phyloP scores from a whole-genome alignment of 306 rosid species.

The Quercus aquifolioides region DNA sequence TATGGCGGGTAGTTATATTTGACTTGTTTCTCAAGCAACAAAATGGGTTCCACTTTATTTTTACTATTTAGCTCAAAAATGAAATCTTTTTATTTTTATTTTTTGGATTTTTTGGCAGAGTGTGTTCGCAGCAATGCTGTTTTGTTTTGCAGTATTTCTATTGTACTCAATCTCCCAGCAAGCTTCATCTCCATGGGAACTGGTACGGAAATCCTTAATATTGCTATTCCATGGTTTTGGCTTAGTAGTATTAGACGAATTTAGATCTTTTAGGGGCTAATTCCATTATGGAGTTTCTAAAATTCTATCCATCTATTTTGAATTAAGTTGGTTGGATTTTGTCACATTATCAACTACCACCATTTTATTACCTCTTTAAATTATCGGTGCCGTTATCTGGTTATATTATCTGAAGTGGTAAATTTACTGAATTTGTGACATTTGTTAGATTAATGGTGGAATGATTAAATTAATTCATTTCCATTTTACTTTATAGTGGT shows the following conservation, averaged over 20 bases:
- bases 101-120: slow-evolving; percentile 26
- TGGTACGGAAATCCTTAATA: slow-evolving; percentile 47
- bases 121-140: slow-evolving; percentile 62
- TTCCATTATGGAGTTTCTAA: not conserved
- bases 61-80: slow-evolving; percentile 9
- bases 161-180: slow-evolving; percentile 72
- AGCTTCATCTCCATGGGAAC: slow-evolving; percentile 80
- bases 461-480: no score
- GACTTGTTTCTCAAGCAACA: not conserved
- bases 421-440: no score
- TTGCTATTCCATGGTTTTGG: not conserved
- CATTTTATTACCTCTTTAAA: no score
- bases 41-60: slow-evolving; percentile 4
- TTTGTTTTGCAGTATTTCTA: slow-evolving; percentile 57
- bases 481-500: no score
- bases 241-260: not conserved
- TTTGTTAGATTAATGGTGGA: no score
- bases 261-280: not conserved
- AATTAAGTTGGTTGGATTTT: no score
- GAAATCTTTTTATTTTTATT: not conserved
- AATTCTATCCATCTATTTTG: not conserved
- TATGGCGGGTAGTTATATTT: slow-evolving; percentile 67
- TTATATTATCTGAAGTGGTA: no score
- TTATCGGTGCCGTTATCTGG: no score
- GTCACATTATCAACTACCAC: no score